Evolutionary conservation across 768 basidiomycete species (phyloP).

Genomic region (Pisolithus albus): DNA sequence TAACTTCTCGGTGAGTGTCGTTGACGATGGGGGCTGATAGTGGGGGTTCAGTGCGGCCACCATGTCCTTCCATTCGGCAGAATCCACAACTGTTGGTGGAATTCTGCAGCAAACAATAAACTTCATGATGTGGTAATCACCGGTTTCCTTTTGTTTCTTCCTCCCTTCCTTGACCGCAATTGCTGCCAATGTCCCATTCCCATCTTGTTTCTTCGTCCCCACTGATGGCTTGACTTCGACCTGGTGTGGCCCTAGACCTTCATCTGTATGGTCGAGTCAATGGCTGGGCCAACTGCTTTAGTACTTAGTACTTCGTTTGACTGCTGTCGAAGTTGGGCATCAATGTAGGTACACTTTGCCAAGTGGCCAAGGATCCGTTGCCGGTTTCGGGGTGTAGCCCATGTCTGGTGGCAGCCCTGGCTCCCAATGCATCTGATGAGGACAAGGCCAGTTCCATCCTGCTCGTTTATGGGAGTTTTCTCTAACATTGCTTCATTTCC

Average conservation of each 20-base stretch:
- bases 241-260: too few relatives aligned
- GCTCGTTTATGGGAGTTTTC: too few relatives aligned
- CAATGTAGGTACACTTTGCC: conserved; percentile 2
- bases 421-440: not conserved
- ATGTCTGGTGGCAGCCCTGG: conserved; percentile 1
- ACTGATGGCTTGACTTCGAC: not conserved
- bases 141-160: not conserved
- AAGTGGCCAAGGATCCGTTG: conserved; percentile 1
- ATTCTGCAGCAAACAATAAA: conserved; percentile 9
- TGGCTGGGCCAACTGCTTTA: not conserved
- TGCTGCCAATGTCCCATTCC: not conserved
- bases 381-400: not conserved
- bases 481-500: too few relatives aligned
- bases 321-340: not conserved
- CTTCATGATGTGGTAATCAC: conserved; percentile 2
- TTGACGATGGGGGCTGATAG: conserved; percentile 1
- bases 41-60: not conserved
- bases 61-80: conserved; percentile 1
- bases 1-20: conserved; percentile 7
- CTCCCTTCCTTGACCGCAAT: not conserved
- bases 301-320: not conserved
- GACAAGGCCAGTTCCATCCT: not conserved
- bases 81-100: conserved; percentile 5
- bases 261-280: too few relatives aligned
- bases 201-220: not conserved